Percentiles rank a stretch among this genome's conserved stretches.
Conservation (phyloP, 495 filamentous ascomycete genomes). For the Penicillium silybi region DNA sequence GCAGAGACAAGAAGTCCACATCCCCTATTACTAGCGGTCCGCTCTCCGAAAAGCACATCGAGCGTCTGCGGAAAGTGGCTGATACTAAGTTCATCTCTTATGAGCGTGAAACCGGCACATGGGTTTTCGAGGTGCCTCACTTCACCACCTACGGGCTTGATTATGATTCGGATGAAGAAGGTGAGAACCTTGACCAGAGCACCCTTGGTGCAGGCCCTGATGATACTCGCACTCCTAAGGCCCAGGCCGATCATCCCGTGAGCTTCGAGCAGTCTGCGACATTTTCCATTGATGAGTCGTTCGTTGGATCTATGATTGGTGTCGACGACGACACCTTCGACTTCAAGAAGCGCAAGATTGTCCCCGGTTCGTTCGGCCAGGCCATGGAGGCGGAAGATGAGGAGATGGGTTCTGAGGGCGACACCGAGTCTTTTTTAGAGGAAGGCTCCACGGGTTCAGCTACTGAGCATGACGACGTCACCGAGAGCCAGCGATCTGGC, state of each 20-base stretch:
- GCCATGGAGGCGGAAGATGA: conserved; percentile 53
- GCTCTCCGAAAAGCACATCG: conserved; percentile 73
- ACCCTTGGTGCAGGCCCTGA: conserved; percentile 53
- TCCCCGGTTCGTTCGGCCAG: conserved; percentile 76
- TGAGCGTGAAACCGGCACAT: conserved; percentile 70
- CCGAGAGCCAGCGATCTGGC: conserved; percentile 54
- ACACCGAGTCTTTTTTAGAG: conserved; percentile 81
- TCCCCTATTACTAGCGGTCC: conserved; percentile 52
- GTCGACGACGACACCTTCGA: conserved; percentile 78
- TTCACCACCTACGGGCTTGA: conserved; percentile 95
- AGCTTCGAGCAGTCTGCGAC: conserved; percentile 43
- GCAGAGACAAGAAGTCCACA: conserved; percentile 53
- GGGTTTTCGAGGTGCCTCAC: conserved; percentile 88
- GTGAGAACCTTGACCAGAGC: conserved; percentile 51
- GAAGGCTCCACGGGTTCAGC: conserved; percentile 79
- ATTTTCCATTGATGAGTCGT: conserved; percentile 49
- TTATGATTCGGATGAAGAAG: conserved; percentile 75
- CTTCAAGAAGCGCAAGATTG: conserved; percentile 65
- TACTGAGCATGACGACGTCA: conserved; percentile 61
- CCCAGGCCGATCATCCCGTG: conserved; percentile 36
- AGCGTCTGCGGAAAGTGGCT: conserved; percentile 67
- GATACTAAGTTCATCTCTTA: conserved; percentile 82
- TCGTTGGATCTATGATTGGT: conserved; percentile 45
- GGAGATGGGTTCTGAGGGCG: conserved; percentile 35
- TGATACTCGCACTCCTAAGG: conserved; percentile 56